Conservation (phyloP, 1,139 yeast genomes). For the Zhuliangozyma blackwelliae region DNA sequence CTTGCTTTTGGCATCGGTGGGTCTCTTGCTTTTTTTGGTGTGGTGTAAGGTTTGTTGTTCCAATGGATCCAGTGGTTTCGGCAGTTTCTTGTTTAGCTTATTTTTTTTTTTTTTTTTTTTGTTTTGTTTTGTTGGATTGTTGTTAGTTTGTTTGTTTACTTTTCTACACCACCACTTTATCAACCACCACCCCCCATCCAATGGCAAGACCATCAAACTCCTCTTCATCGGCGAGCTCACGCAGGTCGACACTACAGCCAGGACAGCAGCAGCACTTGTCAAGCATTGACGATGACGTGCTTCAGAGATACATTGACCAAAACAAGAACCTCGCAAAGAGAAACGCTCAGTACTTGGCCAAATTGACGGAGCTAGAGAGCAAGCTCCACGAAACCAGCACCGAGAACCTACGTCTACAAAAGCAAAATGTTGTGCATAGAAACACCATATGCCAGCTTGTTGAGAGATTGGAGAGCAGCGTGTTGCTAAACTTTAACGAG, state of each 20-base stretch:
- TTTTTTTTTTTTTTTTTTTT: slow-evolving; percentile 3
- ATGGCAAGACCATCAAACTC: slow-evolving; percentile 3
- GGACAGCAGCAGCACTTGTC: not conserved
- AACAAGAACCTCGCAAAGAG: slow-evolving; percentile 54
- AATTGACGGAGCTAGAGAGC: slow-evolving; percentile 48
- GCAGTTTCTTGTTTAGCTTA: too few species aligned
- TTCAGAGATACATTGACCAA: slow-evolving; percentile 21
- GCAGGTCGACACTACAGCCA: not conserved
- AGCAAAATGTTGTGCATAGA: not conserved
- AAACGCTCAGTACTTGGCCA: slow-evolving; percentile 47
- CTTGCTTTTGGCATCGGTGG: slow-evolving; percentile 1
- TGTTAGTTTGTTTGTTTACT: slow-evolving; percentile 1
- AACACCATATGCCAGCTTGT: not conserved
- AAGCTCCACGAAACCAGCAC: slow-evolving; percentile 42
- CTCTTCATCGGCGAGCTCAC: not conserved
- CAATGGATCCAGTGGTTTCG: too few species aligned
- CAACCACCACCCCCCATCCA: not conserved
- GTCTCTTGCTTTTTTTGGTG: slow-evolving; percentile 3
- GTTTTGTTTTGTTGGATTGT: slow-evolving; percentile 1
- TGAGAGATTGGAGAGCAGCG: slow-evolving; percentile 15
- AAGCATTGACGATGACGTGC: not conserved
- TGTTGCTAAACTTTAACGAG: slow-evolving; percentile 42
- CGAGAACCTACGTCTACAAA: slow-evolving; percentile 40
- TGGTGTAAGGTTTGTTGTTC: not conserved
- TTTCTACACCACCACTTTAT: not conserved